Evolutionary conservation across 345 rosid genomes (phyloP).

Genomic region (Firmiana major): DNA sequence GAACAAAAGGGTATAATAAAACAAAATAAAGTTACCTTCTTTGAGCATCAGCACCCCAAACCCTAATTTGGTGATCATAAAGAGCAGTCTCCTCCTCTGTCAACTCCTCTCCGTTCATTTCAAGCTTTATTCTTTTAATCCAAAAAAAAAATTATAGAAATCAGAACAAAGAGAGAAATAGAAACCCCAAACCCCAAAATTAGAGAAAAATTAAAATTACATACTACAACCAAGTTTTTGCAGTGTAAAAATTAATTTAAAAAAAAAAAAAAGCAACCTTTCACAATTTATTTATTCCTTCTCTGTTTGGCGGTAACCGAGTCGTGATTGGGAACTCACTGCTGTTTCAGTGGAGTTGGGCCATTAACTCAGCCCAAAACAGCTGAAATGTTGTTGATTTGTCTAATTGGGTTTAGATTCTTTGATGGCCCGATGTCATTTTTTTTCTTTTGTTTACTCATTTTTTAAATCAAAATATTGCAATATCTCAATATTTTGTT

Average conservation of each 20-base stretch:
- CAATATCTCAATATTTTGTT: too few relatives aligned
- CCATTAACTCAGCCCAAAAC: background rate
- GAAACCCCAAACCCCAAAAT: background rate
- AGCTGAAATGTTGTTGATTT: background rate
- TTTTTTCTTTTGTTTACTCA: too few relatives aligned
- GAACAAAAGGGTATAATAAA: background rate
- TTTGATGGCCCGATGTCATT: background rate
- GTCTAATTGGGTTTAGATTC: background rate
- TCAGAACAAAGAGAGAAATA: background rate
- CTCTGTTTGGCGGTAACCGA: background rate
- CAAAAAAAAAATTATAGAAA: background rate
- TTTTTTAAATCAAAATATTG: too few relatives aligned
- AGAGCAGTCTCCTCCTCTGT: constrained; percentile 96
- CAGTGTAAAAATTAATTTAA: background rate
- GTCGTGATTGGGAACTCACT: background rate
- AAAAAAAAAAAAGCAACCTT: background rate
- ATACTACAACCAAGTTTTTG: background rate
- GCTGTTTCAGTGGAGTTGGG: background rate
- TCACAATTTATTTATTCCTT: too few relatives aligned
- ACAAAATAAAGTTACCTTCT: constrained; percentile 46
- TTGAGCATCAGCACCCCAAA: constrained; percentile 99
- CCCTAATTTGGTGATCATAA: constrained; percentile 95
- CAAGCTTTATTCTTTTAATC: constrained; percentile 19
- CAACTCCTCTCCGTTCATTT: constrained; percentile 83
- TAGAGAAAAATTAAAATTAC: background rate